Percentiles rank a stretch among this genome's conserved stretches.
These are phyloP conservation scores for Ceratobasidium sp. DNA, from an alignment of 1,284 basidiomycete species.

Conservation along the genomic window DNA sequence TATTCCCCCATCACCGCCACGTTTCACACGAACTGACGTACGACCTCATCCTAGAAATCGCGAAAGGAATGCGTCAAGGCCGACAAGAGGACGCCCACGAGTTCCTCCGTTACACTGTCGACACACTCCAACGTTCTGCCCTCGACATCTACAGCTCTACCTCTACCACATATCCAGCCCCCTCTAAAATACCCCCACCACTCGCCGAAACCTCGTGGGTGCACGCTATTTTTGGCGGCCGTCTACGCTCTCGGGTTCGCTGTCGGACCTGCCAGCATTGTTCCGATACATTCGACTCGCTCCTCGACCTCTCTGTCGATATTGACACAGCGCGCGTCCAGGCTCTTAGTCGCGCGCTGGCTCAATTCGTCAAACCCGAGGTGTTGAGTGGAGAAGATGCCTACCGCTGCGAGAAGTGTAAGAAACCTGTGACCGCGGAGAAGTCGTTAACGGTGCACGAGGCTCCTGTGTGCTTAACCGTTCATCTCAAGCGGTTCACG, in stretches of 20 bases:
- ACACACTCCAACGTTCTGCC: conserved; percentile 90
- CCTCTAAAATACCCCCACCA: conserved; percentile 82
- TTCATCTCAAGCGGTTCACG: conserved; percentile 98
- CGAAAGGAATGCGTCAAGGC: conserved; percentile 90
- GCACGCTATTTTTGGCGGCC: conserved; percentile 94
- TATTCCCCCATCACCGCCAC: conserved; percentile 2
- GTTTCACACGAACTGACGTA: conserved; percentile 18
- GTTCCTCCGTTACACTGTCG: conserved; percentile 95
- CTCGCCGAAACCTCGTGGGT: conserved; percentile 94
- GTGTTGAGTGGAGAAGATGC: conserved; percentile 91
- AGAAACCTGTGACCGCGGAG: conserved; percentile 86
- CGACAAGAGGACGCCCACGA: conserved; percentile 99
- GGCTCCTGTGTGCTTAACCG: conserved; percentile 90
- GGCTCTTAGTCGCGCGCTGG: conserved; percentile 81
- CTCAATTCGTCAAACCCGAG: conserved; percentile 87
- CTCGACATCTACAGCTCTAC: conserved; percentile 71
- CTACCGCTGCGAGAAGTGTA: conserved; percentile 99
- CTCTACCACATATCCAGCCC: conserved; percentile 20
- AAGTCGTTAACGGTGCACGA: conserved; percentile 91
- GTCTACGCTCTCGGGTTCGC: conserved; percentile 92
- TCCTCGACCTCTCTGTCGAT: conserved; percentile 94
- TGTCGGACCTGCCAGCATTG: conserved; percentile 87
- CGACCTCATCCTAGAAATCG: conserved; percentile 74
- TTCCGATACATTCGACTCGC: conserved; percentile 97
- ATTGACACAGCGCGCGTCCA: conserved; percentile 75